These are phyloP conservation scores for Nepenthes alata DNA, from an alignment of 179 eudicot genomes.

Conservation along the genomic window DNA sequence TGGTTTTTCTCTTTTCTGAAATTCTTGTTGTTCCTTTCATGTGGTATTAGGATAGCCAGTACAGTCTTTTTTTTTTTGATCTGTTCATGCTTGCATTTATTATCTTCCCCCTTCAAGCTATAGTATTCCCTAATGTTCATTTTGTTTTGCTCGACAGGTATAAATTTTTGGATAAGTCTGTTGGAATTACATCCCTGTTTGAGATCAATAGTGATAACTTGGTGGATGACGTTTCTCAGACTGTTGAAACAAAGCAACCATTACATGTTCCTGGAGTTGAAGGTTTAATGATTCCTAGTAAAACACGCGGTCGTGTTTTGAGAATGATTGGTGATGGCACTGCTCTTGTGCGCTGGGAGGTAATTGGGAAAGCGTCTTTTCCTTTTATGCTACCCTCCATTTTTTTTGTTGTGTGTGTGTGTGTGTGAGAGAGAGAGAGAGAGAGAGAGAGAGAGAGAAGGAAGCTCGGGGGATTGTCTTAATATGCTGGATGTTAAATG, in stretches of 20 bases:
- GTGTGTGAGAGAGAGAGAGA: too few relatives aligned
- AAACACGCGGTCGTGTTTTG: constrained; percentile 67
- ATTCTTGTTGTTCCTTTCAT: not conserved
- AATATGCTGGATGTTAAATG: too few relatives aligned
- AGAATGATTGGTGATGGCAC: constrained; percentile 51
- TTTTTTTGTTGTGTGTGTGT: not conserved
- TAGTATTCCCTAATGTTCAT: not conserved
- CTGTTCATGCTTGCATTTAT: not conserved
- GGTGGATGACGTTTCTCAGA: constrained; percentile 39
- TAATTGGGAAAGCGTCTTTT: constrained; percentile 19
- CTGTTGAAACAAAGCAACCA: constrained; percentile 50
- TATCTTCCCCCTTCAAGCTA: not conserved
- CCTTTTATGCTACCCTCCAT: not conserved
- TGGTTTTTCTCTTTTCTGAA: too few relatives aligned
- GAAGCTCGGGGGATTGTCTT: too few relatives aligned
- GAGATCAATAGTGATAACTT: constrained; percentile 34
- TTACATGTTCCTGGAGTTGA: constrained; percentile 65
- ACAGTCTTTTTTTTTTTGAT: not conserved
- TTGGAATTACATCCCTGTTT: constrained; percentile 67
- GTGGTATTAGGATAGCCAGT: not conserved
- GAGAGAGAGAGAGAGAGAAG: too few relatives aligned
- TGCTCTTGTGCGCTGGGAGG: constrained; percentile 98
- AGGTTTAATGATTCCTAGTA: constrained; percentile 62
- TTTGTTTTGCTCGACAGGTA: constrained; percentile 35
- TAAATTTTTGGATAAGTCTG: constrained; percentile 79